Percentiles rank a stretch among this genome's conserved stretches.
Evolutionary conservation across 306 rosid genomes (phyloP).

Genomic region (Macrotyloma uniflorum): DNA sequence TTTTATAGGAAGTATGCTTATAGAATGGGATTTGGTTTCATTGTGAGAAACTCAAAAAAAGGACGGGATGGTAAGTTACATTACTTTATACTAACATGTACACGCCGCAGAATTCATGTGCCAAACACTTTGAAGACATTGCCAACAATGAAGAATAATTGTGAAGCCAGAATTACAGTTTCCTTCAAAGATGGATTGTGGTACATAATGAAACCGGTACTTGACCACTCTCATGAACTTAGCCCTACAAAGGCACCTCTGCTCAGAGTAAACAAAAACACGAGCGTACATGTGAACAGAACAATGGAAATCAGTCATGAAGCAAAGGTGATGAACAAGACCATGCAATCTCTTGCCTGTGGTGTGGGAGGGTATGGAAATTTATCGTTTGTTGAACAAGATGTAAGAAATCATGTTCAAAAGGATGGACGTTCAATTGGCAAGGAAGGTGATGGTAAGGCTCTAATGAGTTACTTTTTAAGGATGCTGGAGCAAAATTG

Average conservation of each 20-base stretch:
- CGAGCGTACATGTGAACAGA: not conserved
- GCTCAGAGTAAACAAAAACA: not conserved
- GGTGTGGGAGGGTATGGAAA: not conserved
- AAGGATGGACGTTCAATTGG: not conserved
- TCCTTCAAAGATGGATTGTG: not conserved
- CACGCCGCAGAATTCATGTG: not conserved
- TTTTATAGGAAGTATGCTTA: slow-evolving; percentile 1
- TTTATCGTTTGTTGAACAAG: not conserved
- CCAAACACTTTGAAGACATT: not conserved
- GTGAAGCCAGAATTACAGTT: not conserved
- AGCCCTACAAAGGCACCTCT: not conserved
- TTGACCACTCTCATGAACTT: slow-evolving; percentile 16
- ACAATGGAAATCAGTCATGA: not conserved
- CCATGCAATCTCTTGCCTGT: not conserved
- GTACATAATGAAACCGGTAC: not conserved
- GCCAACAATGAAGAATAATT: slow-evolving; percentile 6
- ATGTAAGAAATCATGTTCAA: not conserved
- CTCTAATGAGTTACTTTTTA: not conserved
- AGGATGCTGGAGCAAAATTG: not conserved
- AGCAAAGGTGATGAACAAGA: not conserved
- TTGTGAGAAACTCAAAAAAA: not conserved
- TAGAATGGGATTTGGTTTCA: slow-evolving; percentile 10
- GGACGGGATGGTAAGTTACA: not conserved
- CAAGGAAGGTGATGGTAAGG: not conserved
- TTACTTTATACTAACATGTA: not conserved